Base-by-base conservation (phyloP, 139 green algal genomes). In the Haematococcus lacustris region DNA sequence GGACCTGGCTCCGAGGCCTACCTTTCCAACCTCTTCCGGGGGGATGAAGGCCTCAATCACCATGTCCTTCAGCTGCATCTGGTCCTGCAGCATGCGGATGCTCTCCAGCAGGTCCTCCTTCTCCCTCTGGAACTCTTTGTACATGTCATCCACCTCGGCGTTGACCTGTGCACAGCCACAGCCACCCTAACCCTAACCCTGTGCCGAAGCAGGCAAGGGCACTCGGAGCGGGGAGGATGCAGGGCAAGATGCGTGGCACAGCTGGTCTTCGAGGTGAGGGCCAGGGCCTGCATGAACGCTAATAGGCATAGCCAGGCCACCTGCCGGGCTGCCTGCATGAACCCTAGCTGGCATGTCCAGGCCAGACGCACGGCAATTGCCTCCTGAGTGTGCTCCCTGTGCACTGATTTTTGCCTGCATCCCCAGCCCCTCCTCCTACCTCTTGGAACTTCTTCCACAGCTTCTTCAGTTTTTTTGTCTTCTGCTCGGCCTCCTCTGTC, bases 31-130 rank as follows among this genome's bases (percentile, higher is more conserved):
- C 66, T 90, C 85, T 53, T 89, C 84, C 3, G 81, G 76, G 1
- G 90, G 90, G 9, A 93, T 87, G 82, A 94, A 95, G 2, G 84
- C 81, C 35, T 88, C 85, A 51, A 95, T 93, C 34, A 95, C 86
- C 70, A 89, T 83, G 70, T 90, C 83, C 77, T 93, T 93, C 13
- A 94, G 82, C 65, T 85, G 78, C 79, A 93, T 86, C 74, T 94
- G 83, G 68, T 91, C 83, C 37, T 91, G 83, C 73, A 95, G 79
- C 68, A 87, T 80, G 61, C 88, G 86, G 28, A 91, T 76, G 43
- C 43, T 76, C 57, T 90, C 84, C 71, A 92, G 72, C 73, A 93
- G 71, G 60, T 91, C 83, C 78, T 90, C 84, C 70, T 91, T 91
- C 51, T 95, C 90, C 0, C 63, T 66, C 71, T 90, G 78, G 69